Evolutionary conservation across 345 rosid species (phyloP).

Genomic region (Turnera subulata): DNA sequence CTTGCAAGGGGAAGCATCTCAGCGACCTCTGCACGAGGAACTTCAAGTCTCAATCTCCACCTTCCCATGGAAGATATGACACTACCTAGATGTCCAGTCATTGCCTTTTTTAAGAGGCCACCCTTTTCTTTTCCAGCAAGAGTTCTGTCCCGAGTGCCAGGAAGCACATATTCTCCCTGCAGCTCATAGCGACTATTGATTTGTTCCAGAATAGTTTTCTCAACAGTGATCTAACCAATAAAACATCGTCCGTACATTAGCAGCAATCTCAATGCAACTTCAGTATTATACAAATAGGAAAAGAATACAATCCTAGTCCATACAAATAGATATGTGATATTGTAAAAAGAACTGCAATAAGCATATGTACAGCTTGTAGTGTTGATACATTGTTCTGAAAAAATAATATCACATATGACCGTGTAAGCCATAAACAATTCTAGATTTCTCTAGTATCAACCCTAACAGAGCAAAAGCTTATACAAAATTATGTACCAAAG

Average conservation of each 20-base stretch:
- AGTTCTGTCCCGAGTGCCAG: constrained; percentile 86
- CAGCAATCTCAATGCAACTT: constrained; percentile 18
- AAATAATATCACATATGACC: too few species aligned
- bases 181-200: constrained; percentile 87
- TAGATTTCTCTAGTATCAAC: too few species aligned
- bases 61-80: constrained; percentile 98
- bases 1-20: constrained; percentile 99
- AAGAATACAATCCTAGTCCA: background rate
- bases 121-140: constrained; percentile 64
- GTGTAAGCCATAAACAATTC: too few species aligned
- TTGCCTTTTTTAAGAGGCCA: constrained; percentile 80
- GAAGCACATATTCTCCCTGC: constrained; percentile 98
- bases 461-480: too few species aligned
- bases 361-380: too few species aligned
- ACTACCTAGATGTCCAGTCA: constrained; percentile 90
- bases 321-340: background rate
- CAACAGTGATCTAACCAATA: constrained; percentile 69
- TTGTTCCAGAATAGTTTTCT: constrained; percentile 91
- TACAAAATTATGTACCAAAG: too few species aligned
- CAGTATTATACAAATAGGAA: background rate
- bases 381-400: too few species aligned
- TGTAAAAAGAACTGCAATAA: too few species aligned
- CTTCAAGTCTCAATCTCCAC: constrained; percentile 99
- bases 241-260: background rate
- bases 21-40: constrained; percentile 93